Evolutionary conservation across 805 yeast species (phyloP), one percentile per base, ranked within the genome.

Genomic region (Candida koratica): DNA sequence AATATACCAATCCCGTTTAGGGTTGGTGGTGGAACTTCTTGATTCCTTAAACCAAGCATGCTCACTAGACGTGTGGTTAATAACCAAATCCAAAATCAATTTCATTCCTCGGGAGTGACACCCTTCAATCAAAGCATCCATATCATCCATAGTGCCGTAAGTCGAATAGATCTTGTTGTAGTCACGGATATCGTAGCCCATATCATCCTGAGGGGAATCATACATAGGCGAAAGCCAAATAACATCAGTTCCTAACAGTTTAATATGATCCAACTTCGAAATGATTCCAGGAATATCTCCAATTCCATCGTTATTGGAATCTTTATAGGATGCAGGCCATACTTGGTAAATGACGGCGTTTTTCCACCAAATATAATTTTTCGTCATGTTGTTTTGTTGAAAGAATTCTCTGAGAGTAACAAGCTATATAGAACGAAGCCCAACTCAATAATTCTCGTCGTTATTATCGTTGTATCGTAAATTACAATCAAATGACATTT

Each of bases 181-280:
- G 54, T 77, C 69, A 13, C 73, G 55, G 47, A 77, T 73, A 46
- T 77, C 81, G 49, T 75, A 77, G 4, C 82, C 82, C 81, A 76
- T 75, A 51, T 76, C 82, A 34, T 68, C 73, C 51, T 72, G 76
- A 5, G 81, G 81, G 3, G 78, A 70, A 42, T 71, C 77, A 55
- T 64, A 75, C 61, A 72, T 71, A 15, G 81, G 82, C 17, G 74
- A 70, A 36, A 76, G 52, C 82, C 81, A 77, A 26, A 77, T 57
- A 11, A 71, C 68, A 39, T 73, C 78, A 11, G 62, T 61, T 2
- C 79, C 79, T 20, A 75, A 55, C 15, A 52, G 53, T 48, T 71
- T 66, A 52, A 76, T 50, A 52, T 76, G 73, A 53, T 73, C 78
- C 44, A 76, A 56, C 19, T 68, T 66, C 12, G 72, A 62, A 41